Evolutionary conservation across 2,329 filamentous ascomycete genomes (phyloP).

Genomic region (Beauveria sp.): DNA sequence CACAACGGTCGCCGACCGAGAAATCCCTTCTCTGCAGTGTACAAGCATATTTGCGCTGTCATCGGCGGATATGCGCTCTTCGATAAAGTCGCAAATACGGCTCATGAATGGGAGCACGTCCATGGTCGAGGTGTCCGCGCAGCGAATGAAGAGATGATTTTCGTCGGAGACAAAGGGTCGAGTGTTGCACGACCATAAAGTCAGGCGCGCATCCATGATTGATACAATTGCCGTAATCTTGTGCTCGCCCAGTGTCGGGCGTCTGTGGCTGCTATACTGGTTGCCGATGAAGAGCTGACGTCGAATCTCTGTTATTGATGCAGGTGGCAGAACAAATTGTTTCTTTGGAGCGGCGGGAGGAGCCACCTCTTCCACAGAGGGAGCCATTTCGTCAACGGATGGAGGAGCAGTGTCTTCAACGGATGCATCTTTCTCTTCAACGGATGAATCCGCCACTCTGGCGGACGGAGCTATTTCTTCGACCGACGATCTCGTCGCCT

Average conservation of each 20-base stretch:
- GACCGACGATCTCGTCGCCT: too few relatives aligned
- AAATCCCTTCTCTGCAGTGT: slow-evolving; percentile 27
- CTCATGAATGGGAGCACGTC: slow-evolving; percentile 18
- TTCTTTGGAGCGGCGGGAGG: too few relatives aligned
- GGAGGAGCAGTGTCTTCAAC: too few relatives aligned
- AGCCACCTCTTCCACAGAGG: too few relatives aligned
- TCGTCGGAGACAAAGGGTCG: slow-evolving; percentile 13
- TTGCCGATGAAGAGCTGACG: neutral
- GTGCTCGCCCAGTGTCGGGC: neutral
- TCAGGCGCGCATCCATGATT: neutral
- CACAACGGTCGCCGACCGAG: slow-evolving; percentile 23
- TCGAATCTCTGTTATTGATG: neutral
- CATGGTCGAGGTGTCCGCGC: slow-evolving; percentile 19
- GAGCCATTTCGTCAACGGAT: too few relatives aligned
- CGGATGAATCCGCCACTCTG: too few relatives aligned
- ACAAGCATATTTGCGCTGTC: slow-evolving; percentile 19
- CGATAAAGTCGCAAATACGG: slow-evolving; percentile 21
- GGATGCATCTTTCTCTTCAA: too few relatives aligned
- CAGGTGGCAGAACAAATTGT: neutral
- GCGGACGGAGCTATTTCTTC: too few relatives aligned
- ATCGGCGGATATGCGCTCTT: neutral
- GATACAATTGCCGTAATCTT: neutral
- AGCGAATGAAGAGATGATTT: slow-evolving; percentile 19
- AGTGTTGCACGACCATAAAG: too few relatives aligned
- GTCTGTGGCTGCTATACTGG: neutral